phyloP scores from a whole-genome alignment of 2,329 filamentous ascomycete species.

The Corynespora cassiicola region DNA sequence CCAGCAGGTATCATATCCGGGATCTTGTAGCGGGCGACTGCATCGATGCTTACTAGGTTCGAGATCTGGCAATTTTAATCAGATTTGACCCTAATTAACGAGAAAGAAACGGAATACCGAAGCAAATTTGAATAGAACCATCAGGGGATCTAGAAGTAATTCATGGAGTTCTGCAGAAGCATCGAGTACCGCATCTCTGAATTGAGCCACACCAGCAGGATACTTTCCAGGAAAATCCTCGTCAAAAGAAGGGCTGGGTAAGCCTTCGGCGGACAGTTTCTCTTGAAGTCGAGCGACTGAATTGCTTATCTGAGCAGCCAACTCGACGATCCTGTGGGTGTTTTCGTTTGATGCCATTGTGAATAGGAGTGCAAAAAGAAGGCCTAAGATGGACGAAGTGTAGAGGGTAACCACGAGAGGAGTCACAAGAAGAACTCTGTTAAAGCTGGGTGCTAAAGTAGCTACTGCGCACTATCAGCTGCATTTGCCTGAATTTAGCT shows the following conservation, averaged over 20 bases:
- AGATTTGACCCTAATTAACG: too few species aligned
- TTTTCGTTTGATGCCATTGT: slow-evolving; percentile 11
- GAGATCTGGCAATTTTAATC: slow-evolving; percentile 9
- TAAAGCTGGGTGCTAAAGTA: slow-evolving; percentile 1
- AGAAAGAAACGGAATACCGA: too few species aligned
- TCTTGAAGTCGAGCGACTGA: slow-evolving; percentile 16
- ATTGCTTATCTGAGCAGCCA: slow-evolving; percentile 18
- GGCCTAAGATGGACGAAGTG: slow-evolving; percentile 9
- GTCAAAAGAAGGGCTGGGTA: slow-evolving; percentile 16
- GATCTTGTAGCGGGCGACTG: slow-evolving; percentile 14
- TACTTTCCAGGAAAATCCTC: slow-evolving; percentile 8
- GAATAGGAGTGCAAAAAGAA: slow-evolving; percentile 7
- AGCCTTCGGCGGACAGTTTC: slow-evolving; percentile 16
- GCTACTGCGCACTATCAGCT: not conserved
- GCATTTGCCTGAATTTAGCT: too few species aligned
- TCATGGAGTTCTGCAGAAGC: slow-evolving; percentile 21
- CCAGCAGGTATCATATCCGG: slow-evolving; percentile 17
- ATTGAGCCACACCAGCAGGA: slow-evolving; percentile 9
- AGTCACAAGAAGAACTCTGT: slow-evolving; percentile 1
- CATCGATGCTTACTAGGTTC: slow-evolving; percentile 14
- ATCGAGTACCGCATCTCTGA: slow-evolving; percentile 17
- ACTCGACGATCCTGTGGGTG: slow-evolving; percentile 17
- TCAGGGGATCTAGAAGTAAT: slow-evolving; percentile 16
- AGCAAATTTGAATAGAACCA: slow-evolving; percentile 16
- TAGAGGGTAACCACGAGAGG: slow-evolving; percentile 10